Conservation (phyloP, 208 protist species). For the Trypanosoma grayi region DNA sequence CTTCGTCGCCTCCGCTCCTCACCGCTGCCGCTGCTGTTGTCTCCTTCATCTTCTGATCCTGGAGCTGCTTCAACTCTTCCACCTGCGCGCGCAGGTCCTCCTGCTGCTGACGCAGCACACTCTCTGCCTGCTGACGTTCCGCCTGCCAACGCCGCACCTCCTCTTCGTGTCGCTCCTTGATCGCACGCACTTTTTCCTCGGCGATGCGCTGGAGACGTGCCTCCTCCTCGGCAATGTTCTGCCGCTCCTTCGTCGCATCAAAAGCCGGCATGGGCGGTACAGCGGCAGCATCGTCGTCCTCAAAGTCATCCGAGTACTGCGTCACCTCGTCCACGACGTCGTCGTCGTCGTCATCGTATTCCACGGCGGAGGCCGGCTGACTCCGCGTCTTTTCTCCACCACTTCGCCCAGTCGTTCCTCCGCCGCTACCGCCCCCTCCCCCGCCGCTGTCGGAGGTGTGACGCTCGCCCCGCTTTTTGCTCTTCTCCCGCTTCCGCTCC, state of each 20-base stretch:
- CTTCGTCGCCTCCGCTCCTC: conserved; percentile 2
- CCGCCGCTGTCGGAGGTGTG: background rate
- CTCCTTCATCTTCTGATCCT: conserved; percentile 23
- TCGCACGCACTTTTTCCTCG: conserved; percentile 29
- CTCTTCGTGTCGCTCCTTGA: conserved; percentile 38
- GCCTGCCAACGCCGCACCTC: conserved; percentile 36
- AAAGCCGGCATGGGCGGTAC: conserved; percentile 12
- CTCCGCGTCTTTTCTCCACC: background rate
- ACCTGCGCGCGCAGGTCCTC: conserved; percentile 34
- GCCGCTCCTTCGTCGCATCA: conserved; percentile 21
- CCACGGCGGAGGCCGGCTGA: conserved; percentile 18
- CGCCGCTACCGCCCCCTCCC: background rate
- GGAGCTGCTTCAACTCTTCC: conserved; percentile 36
- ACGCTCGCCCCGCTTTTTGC: conserved; percentile 10
- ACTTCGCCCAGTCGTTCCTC: conserved; percentile 1
- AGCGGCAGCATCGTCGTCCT: conserved; percentile 49
- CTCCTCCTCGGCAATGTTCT: conserved; percentile 27
- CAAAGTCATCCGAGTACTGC: conserved; percentile 73
- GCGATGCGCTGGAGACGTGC: conserved; percentile 32
- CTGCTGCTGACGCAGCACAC: conserved; percentile 13
- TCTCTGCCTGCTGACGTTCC: conserved; percentile 30
- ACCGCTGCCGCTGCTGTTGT: conserved; percentile 13
- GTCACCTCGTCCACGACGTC: conserved; percentile 21
- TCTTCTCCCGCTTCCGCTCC: conserved; percentile 28
- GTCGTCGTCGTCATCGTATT: conserved; percentile 26